Evolutionary conservation across 805 yeast genomes (phyloP), one percentile per base, ranked within the genome.

Genomic region (Spathaspora boniae): DNA sequence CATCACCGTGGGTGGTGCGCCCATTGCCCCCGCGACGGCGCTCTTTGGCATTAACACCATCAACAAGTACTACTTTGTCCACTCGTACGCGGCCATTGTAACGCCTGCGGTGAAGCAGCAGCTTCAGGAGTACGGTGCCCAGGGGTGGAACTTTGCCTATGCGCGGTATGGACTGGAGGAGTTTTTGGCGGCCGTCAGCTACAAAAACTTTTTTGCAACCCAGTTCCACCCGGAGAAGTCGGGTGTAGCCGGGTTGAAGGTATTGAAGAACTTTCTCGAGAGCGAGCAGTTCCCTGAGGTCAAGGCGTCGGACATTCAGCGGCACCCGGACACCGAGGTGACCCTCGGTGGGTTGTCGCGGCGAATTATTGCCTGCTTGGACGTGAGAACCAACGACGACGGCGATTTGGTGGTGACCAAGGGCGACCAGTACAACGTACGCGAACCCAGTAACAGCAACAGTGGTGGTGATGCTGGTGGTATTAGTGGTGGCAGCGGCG

Each of bases 151-250:
- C 23, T 68, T 84, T 36, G 87, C 88, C 1, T 60, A 74, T 29
- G 76, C 93, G 1, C 67, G 61, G 36, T 93, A 93, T 58, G 95
- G 94, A 1, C 56, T 77, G 18, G 89, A 93, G 60, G 70, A 62
- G 33, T 93, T 89, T 49, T 66, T 93, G 42, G 94, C 97, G 11
- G 93, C 98, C 0, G 57, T 89, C 25, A 32, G 80, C 20, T 82
- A 73, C 51, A 86, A 72, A 40, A 89, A 87, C 44, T 67, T 91
- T 8, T 86, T 93, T 61, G 96, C 97, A 28, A 93, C 98, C 1
- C 99, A 93, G 59, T 93, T 93, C 60, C 99, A 93, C 61, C 99
- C 99, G n/a, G 99, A 93, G 56, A 93, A 93, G 59, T 86, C 96
- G 3, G 98, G 98, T 9, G 54, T 68, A 16, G 95, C 96, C 4